A percentile compares a stretch with the other conserved stretches of the same genome.
Evolutionary conservation across 2,329 filamentous ascomycete species (phyloP).

Genomic region (Diaporthe eres): DNA sequence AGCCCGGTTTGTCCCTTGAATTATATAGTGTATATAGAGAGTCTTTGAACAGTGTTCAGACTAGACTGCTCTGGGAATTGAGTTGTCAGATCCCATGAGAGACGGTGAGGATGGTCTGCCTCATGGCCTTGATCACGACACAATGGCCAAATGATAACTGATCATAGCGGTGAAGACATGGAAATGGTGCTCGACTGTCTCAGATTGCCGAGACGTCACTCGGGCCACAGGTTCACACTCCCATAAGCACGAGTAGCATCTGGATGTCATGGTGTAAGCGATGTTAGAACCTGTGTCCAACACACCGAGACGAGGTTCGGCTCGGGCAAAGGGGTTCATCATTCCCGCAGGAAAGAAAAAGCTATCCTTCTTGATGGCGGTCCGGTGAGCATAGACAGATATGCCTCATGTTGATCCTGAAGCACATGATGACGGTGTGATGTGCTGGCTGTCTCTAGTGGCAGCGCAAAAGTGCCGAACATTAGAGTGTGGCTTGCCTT

Average conservation of each 20-base stretch:
- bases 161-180: conserved; percentile 19
- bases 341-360: background rate
- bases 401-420: background rate
- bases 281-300: conserved; percentile 15
- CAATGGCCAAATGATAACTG: background rate
- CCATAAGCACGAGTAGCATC: conserved; percentile 1
- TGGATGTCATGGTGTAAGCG: conserved; percentile 32
- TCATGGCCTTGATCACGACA: background rate
- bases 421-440: conserved; percentile 22
- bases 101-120: background rate
- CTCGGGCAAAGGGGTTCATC: background rate
- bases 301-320: background rate
- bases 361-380: background rate
- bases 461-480: conserved; percentile 19
- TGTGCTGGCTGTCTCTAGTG: conserved; percentile 17
- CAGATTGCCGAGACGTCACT: conserved; percentile 41
- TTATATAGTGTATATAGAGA: background rate
- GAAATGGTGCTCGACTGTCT: conserved; percentile 28
- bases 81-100: background rate
- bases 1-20: background rate
- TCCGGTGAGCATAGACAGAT: background rate
- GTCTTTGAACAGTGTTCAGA: background rate
- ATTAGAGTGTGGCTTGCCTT: conserved; percentile 35
- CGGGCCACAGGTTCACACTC: conserved; percentile 31
- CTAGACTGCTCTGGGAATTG: background rate